These are phyloP conservation scores for Talaromyces wortmannii DNA, from an alignment of 495 filamentous ascomycete species.

Conservation along the genomic window DNA sequence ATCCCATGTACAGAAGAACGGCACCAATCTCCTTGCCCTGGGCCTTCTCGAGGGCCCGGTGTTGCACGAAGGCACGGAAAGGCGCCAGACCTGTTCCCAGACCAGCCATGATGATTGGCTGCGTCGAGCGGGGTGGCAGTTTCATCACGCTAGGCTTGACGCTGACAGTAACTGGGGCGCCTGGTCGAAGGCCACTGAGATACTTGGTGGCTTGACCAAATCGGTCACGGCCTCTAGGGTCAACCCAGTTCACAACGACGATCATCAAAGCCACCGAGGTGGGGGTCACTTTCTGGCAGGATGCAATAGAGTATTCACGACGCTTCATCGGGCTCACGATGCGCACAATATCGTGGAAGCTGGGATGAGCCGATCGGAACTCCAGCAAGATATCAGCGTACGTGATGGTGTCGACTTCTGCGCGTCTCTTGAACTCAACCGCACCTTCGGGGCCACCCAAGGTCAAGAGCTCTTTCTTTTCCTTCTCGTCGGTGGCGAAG, in stretches of 20 bases:
- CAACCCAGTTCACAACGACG: slow-evolving; percentile 93
- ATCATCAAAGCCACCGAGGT: slow-evolving; percentile 88
- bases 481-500: slow-evolving; percentile 73
- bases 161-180: slow-evolving; percentile 75
- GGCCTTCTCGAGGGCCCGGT: slow-evolving; percentile 93
- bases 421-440: slow-evolving; percentile 88
- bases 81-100: slow-evolving; percentile 96
- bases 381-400: slow-evolving; percentile 87
- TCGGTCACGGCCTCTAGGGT: slow-evolving; percentile 78
- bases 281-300: slow-evolving; percentile 86
- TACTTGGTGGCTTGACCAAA: slow-evolving; percentile 91
- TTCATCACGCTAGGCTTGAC: slow-evolving; percentile 99
- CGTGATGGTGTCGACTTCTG: slow-evolving; percentile 89
- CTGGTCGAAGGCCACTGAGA: slow-evolving; percentile 65
- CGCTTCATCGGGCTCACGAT: slow-evolving; percentile 91
- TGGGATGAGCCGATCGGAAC: slow-evolving; percentile 80
- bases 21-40: slow-evolving; percentile 91
- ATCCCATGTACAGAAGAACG: slow-evolving; percentile 93
- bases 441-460: slow-evolving; percentile 78
- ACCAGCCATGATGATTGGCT: slow-evolving; percentile 97
- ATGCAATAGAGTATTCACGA: slow-evolving; percentile 95
- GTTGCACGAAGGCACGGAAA: slow-evolving; percentile 96
- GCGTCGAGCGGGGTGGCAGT: slow-evolving; percentile 73
- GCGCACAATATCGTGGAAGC: slow-evolving; percentile 83
- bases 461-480: slow-evolving; percentile 71